Percentiles rank a stretch among this genome's conserved stretches.
Conservation (phyloP, 2,329 filamentous ascomycete genomes). For the Talaromyces verruculosus region DNA sequence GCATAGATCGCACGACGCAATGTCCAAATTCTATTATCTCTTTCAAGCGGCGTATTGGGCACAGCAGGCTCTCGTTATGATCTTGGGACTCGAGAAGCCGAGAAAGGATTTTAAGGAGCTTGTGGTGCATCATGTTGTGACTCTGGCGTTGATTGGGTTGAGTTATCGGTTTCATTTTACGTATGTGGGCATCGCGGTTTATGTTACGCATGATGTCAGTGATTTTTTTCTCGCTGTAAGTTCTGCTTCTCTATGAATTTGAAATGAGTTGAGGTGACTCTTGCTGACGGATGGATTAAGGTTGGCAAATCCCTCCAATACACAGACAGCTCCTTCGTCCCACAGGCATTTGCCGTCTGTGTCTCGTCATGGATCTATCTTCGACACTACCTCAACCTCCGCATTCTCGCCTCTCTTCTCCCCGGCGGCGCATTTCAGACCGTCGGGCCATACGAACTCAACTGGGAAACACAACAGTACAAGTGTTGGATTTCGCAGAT, state of each 20-base stretch:
- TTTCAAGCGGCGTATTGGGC: conserved; percentile 21
- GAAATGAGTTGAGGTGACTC: background rate
- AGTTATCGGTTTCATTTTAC: conserved; percentile 22
- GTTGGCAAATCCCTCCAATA: conserved; percentile 20
- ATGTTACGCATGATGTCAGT: conserved; percentile 21
- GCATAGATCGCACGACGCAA: conserved; percentile 8
- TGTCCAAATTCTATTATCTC: conserved; percentile 19
- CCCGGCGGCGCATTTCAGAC: conserved; percentile 18
- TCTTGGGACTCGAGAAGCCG: conserved; percentile 19
- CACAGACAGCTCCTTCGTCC: background rate
- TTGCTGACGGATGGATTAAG: background rate
- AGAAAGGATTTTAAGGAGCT: conserved; percentile 19
- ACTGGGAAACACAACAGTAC: conserved; percentile 20
- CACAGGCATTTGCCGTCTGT: conserved; percentile 3
- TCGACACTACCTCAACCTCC: conserved; percentile 18
- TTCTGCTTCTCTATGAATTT: background rate
- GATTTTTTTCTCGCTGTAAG: conserved; percentile 21
- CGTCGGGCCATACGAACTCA: conserved; percentile 17
- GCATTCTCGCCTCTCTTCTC: conserved; percentile 15
- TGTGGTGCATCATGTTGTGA: conserved; percentile 19
- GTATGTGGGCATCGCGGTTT: conserved; percentile 19
- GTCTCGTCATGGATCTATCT: conserved; percentile 15
- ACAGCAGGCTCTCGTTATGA: conserved; percentile 21
- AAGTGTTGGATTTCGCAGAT: conserved; percentile 22
- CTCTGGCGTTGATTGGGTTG: conserved; percentile 18